Evolutionary conservation across 176 grass and related monocot species (phyloP), one percentile per base, ranked within the genome.

Genomic region (Alloteropsis semialata): DNA sequence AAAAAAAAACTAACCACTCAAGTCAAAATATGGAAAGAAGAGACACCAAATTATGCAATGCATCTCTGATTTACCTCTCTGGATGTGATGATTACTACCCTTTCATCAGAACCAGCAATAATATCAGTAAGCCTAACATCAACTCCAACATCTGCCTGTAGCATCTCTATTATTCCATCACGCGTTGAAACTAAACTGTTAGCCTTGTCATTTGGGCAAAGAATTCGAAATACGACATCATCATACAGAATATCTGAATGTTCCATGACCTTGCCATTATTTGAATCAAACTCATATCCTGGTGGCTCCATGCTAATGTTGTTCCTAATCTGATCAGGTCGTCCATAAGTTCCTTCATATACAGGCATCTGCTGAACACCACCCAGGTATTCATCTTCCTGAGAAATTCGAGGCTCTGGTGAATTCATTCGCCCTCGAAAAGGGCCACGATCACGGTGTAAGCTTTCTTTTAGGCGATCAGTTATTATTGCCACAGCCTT

Each of bases 381-480:
- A 72, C 67, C 85, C 51, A 86, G 9, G 72, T 88, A 91, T 74
- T 95, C 96, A 76, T 92, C 85, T 27, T 91, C 88, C 33, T 82
- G 83, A 84, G 90, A 83, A 75, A 91, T 65, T 25, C 88, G 86
- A 30, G 73, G 79, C 9, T 98, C 96, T 74, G 92, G 89, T 55
- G 92, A 94, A 92, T 89, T 86, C 45, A 88, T 51, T n/a, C 96
- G 84, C 43, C 87, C 92, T 56, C 89, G 86, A 30, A 88, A 91
- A 65, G 89, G 85, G 76, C 96, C 90, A 75, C 96, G 92, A 69
- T 98, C 96, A 51, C 96, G 88, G 62, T 98, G 96, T 72, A 98
- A 82, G 68, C 96, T 98, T 86, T 98, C 96, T 70, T 93, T 98
- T 82, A 98, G 77, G 65, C 96, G 91, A 68, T 92, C 93, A 61